phyloP scores from a whole-genome alignment of 371 early-diverging fungal genomes.

The Syncephalastrum monosporum region DNA sequence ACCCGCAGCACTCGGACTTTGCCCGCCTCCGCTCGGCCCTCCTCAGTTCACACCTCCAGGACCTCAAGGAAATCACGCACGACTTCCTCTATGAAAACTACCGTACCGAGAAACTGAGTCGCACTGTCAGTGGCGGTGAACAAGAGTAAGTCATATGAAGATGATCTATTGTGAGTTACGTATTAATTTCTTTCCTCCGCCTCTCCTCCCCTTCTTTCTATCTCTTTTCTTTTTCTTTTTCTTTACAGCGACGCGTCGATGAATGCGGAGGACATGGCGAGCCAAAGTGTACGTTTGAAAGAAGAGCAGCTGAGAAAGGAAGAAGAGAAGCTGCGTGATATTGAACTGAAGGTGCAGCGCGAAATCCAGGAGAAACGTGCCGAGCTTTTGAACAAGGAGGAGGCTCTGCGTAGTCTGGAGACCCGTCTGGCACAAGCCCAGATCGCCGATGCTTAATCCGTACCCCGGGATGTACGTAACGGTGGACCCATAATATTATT shows the following conservation, averaged over 20 bases:
- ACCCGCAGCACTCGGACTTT: conserved; percentile 96
- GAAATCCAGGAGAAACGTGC: conserved; percentile 62
- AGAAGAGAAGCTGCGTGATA: conserved; percentile 64
- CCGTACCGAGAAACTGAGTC: conserved; percentile 88
- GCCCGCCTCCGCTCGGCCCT: conserved; percentile 91
- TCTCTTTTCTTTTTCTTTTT: not conserved
- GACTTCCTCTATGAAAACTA: conserved; percentile 88
- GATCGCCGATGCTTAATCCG: conserved; percentile 34
- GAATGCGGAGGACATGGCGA: conserved; percentile 55
- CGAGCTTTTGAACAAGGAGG: conserved; percentile 58
- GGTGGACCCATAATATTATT: not conserved
- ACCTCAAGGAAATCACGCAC: conserved; percentile 87
- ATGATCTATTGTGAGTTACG: not conserved
- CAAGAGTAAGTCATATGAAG: conserved; percentile 30
- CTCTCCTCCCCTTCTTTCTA: not conserved
- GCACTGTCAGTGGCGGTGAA: conserved; percentile 54
- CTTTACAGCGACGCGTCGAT: conserved; percentile 34
- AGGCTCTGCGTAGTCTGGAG: conserved; percentile 55
- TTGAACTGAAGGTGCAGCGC: conserved; percentile 58
- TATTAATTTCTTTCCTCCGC: not conserved
- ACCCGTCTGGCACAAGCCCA: conserved; percentile 52
- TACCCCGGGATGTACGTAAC: too few relatives aligned
- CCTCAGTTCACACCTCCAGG: conserved; percentile 91
- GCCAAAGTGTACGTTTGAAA: conserved; percentile 52
- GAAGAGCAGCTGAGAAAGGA: conserved; percentile 64